Conservation (phyloP, 2,329 filamentous ascomycete genomes). For the Lasiodiplodia hormozganensis region DNA sequence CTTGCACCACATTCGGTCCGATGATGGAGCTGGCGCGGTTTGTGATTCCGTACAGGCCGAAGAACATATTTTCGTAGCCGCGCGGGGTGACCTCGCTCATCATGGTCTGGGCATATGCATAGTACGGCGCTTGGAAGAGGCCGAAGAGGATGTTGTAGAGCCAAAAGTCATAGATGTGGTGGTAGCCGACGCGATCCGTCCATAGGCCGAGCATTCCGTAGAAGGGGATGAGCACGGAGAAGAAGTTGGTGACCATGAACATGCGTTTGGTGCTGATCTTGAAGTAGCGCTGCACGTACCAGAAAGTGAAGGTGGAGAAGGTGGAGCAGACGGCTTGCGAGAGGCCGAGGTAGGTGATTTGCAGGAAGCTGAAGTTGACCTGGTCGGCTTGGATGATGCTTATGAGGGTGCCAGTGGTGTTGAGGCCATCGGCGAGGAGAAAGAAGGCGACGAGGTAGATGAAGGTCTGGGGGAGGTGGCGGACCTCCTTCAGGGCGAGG, state of each 20-base stretch:
- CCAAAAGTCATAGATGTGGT: slow-evolving; percentile 62
- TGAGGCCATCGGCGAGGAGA: slow-evolving; percentile 72
- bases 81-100: slow-evolving; percentile 73
- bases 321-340: slow-evolving; percentile 69
- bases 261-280: slow-evolving; percentile 69
- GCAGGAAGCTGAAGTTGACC: slow-evolving; percentile 69
- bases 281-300: slow-evolving; percentile 66
- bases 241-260: slow-evolving; percentile 67
- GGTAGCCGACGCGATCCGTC: slow-evolving; percentile 61
- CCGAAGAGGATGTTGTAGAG: slow-evolving; percentile 64
- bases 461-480: slow-evolving; percentile 69
- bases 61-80: slow-evolving; percentile 74
- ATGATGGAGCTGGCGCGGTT: slow-evolving; percentile 74
- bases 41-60: slow-evolving; percentile 71
- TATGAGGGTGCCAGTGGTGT: slow-evolving; percentile 74
- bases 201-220: slow-evolving; percentile 68
- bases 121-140: slow-evolving; percentile 72
- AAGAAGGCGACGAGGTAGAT: slow-evolving; percentile 70
- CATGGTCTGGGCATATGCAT: slow-evolving; percentile 74
- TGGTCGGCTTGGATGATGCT: slow-evolving; percentile 69
- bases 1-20: slow-evolving; percentile 71
- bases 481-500: slow-evolving; percentile 55
- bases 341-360: slow-evolving; percentile 70
- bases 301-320: slow-evolving; percentile 68
- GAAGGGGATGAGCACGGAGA: slow-evolving; percentile 59